Evolutionary conservation across 73 alveolate genomes (phyloP), one percentile per base, ranked within the genome.

Genomic region (Symbiodinium pilosum): DNA sequence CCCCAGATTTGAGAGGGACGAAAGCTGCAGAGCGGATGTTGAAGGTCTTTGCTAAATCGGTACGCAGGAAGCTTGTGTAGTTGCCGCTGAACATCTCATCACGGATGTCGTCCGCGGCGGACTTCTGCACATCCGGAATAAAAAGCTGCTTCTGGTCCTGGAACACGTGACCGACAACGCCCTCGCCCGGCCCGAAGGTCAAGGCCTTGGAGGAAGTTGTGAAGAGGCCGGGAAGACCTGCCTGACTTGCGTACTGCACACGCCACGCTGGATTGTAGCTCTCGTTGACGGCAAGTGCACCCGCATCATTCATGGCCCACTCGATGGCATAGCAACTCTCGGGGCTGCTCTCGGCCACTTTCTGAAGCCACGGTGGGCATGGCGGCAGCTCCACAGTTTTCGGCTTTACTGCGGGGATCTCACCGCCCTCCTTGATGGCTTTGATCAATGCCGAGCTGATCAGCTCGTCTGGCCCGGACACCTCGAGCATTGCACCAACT

Each of bases 21-120:
- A 64, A 64, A 16, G 77, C 77, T 8, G 77, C 77, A 0, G 77
- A 64, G 77, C 77, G 77, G 77, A 64, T 64, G 77, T 64, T 64
- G 77, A 64, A 64, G 77, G 77, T 64, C 77, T 64, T 64, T 36
- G 77, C 77, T 36, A 64, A 26, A 36, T 64, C 77, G 38, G 77
- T 36, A 14, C 77, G 77, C 77, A 64, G 77, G 40, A 64, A 64
- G 77, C 28, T 18, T 36, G 28, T 36, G 38, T 64, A 36, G 77
- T 11, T 64, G 77, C 77, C 77, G 77, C 77, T 64, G 77, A 64
- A 64, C 77, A 64, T 64, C 16, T 64, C 77, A 64, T 64, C 77
- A 14, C 77, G 77, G 77, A 64, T 11, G 77, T 36, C 77, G 1
- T 64, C 36, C 32, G 21, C 77, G 77, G 77, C 28, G 32, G 28